Evolutionary conservation across 768 basidiomycete genomes (phyloP).

Genomic region (Auricularia heimuer): DNA sequence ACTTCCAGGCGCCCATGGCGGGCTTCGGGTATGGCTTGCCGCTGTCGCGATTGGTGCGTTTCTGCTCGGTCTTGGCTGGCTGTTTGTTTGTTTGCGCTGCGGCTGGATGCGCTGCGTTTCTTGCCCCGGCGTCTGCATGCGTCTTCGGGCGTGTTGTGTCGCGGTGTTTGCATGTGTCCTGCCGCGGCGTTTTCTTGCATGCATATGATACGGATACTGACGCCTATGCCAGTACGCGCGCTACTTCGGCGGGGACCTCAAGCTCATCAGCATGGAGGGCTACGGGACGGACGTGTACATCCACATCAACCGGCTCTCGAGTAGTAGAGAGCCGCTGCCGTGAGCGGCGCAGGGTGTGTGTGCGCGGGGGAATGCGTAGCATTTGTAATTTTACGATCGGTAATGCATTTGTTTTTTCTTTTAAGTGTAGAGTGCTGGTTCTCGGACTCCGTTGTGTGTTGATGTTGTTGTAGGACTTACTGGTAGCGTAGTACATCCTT

Average conservation of each 20-base stretch:
- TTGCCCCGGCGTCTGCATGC: too few relatives aligned
- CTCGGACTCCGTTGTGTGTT: too few relatives aligned
- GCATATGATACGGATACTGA: too few relatives aligned
- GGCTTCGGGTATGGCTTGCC: constrained; percentile 94
- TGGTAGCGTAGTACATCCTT: too few relatives aligned
- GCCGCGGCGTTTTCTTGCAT: too few relatives aligned
- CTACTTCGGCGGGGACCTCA: constrained; percentile 89
- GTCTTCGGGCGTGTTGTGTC: too few relatives aligned
- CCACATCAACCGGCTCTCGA: constrained; percentile 77
- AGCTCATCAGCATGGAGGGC: constrained; percentile 98
- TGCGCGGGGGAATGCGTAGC: neutral
- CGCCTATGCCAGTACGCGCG: constrained; percentile 59
- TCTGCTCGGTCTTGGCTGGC: neutral
- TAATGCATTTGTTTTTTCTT: too few relatives aligned
- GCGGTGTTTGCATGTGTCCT: too few relatives aligned
- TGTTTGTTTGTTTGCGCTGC: neutral
- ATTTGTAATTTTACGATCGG: neutral
- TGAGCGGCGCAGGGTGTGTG: constrained; percentile 16
- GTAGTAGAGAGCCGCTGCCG: constrained; percentile 69
- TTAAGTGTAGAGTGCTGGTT: too few relatives aligned
- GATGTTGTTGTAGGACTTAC: too few relatives aligned
- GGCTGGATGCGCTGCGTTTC: too few relatives aligned
- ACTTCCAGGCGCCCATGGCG: constrained; percentile 97
- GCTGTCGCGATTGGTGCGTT: constrained; percentile 72
- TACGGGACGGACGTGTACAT: constrained; percentile 93